Conservation (phyloP, 148 eudicot genomes). For the Simmondsia chinensis region DNA sequence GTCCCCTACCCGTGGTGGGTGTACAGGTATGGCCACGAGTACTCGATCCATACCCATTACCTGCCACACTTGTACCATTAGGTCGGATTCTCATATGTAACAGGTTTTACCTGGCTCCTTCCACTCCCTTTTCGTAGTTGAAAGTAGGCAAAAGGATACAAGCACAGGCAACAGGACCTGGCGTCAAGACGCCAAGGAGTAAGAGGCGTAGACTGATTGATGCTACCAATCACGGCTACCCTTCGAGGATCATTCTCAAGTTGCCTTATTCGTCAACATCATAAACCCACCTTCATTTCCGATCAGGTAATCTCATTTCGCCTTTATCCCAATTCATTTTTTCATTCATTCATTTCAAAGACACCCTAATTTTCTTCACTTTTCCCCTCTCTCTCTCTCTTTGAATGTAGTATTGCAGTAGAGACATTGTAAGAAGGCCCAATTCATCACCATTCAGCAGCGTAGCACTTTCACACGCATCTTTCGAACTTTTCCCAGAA, state of each 20-base stretch:
- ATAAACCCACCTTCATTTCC: background rate
- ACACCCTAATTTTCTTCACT: background rate
- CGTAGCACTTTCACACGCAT: slow-evolving; percentile 7
- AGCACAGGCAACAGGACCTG: no score
- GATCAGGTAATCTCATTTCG: background rate
- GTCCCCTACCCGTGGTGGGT: no score
- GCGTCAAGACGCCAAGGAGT: no score
- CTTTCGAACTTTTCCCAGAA: slow-evolving; percentile 7
- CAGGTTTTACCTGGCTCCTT: no score
- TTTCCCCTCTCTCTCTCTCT: background rate
- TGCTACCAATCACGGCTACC: slow-evolving; percentile 17
- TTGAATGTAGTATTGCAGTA: slow-evolving; percentile 13
- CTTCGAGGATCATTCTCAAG: slow-evolving; percentile 13
- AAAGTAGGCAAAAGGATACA: no score
- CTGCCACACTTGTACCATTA: no score
- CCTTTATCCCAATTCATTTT: background rate
- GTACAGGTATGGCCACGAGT: no score
- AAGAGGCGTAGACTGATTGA: background rate
- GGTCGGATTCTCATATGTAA: no score
- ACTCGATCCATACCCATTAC: no score
- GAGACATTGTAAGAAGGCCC: slow-evolving; percentile 6
- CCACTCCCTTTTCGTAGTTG: no score
- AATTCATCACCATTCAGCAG: slow-evolving; percentile 6
- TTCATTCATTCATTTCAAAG: no score
- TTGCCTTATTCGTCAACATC: slow-evolving; percentile 6